Base-by-base conservation (phyloP, 129 eudicot species). In the Saussurea involucrata region DNA sequence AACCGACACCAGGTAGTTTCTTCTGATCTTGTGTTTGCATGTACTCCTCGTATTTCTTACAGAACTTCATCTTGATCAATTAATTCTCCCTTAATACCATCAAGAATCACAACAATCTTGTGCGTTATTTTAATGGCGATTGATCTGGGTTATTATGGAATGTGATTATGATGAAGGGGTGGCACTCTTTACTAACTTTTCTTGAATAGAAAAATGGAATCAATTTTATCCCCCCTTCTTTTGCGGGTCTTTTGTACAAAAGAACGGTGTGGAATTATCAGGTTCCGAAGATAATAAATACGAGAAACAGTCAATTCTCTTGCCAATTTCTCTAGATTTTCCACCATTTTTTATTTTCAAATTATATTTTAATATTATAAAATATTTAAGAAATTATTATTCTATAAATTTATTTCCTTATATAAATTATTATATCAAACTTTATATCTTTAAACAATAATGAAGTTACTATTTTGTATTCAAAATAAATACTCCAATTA, bases 1-100 rank as follows among this genome's bases (percentile, higher is more conserved):
- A 81, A 33, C 85, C 85, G 12, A 76, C 85, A 69, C 77, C 81
- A 6, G 77, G 85, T 42, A 81, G 66, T 57, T 69, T 75, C 61
- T 69, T 81, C 20, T 81, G 67, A 69, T 76, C 77, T n/a, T 81
- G 85, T 5, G 66, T 70, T 61, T 81, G 81, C 85, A 81, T 81
- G 77, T 69, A 81, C 21, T 81, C 81, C 49, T 76, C 73, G 11
- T 81, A 75, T 69, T 76, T 81, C 72, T 75, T 81, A 24, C 81
- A 81, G 34, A 81, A 81, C 71, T 80, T 80, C 84, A 80, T 80
- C 69, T 33, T 80, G 6, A n/a, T 11, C 3, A 18, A 8, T 70
- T 6, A 15, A 24, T 25, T 53, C 60, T 49, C 21, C 18, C 60
- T 49, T 5, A 18, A 61, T 28, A 29, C 18, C 5, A 33, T 78